phyloP scores from a whole-genome alignment of 352 stramenopile genomes.

The Phytophthora ramorum region DNA sequence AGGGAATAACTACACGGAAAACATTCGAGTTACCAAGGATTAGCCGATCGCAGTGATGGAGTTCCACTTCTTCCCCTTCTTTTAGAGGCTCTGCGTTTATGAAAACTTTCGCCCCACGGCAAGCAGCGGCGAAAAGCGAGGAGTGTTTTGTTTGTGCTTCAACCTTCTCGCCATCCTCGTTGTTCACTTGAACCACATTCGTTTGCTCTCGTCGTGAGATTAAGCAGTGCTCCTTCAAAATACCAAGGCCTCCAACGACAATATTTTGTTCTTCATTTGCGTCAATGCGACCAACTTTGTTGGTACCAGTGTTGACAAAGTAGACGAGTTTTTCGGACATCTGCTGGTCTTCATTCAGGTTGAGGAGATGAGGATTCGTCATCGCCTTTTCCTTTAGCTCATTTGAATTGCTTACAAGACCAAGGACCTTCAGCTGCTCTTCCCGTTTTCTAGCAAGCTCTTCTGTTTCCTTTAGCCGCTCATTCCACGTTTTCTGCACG shows the following conservation, averaged over 20 bases:
- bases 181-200: background rate
- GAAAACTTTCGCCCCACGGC: conserved; percentile 63
- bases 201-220: conserved; percentile 32
- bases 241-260: conserved; percentile 77
- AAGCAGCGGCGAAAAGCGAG: conserved; percentile 40
- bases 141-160: background rate
- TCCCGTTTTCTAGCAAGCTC: conserved; percentile 83
- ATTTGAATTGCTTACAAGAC: conserved; percentile 60
- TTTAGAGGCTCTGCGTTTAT: conserved; percentile 71
- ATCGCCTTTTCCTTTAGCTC: conserved; percentile 66
- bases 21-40: conserved; percentile 83
- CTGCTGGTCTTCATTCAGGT: conserved; percentile 88
- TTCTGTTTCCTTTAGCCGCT: conserved; percentile 81
- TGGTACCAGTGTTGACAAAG: conserved; percentile 66
- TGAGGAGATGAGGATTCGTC: conserved; percentile 82
- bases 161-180: conserved; percentile 4
- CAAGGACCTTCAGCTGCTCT: conserved; percentile 78
- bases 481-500: conserved; percentile 79
- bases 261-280: conserved; percentile 76
- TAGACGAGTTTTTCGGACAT: conserved; percentile 89
- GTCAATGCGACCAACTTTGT: conserved; percentile 73
- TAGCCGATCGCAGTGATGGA: conserved; percentile 75
- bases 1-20: conserved; percentile 79
- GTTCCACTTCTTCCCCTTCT: conserved; percentile 36
- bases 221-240: conserved; percentile 80